phyloP scores from a whole-genome alignment of 192 early-diverging fungal species.

The Mycoemilia scoparia region DNA sequence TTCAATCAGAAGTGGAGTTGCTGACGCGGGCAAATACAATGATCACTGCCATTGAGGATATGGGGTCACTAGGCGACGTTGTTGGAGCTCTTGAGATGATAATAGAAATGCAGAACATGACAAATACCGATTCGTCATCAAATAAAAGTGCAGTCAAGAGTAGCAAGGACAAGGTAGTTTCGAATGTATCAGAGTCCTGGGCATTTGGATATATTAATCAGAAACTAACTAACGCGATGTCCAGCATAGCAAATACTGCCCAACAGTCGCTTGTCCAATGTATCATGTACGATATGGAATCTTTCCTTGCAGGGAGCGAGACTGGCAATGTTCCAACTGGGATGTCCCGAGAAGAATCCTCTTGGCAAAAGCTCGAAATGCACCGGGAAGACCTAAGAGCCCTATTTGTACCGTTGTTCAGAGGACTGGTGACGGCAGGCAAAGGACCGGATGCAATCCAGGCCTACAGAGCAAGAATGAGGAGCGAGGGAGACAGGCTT shows the following conservation, averaged over 20 bases:
- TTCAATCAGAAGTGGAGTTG: slow-evolving; percentile 50
- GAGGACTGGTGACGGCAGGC: no score
- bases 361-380: no score
- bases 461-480: no score
- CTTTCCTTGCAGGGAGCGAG: not conserved
- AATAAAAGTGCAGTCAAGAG: not conserved
- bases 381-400: no score
- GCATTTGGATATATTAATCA: slow-evolving; percentile 13
- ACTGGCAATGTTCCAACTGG: not conserved
- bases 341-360: no score
- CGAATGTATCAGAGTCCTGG: slow-evolving; percentile 7
- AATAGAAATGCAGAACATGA: slow-evolving; percentile 51
- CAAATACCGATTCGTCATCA: slow-evolving; percentile 6
- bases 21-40: slow-evolving; percentile 60
- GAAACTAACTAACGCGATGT: slow-evolving; percentile 8
- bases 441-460: no score
- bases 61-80: slow-evolving; percentile 65
- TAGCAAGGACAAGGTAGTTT: slow-evolving; percentile 3
- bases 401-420: no score
- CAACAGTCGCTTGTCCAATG: slow-evolving; percentile 23
- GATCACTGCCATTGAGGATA: slow-evolving; percentile 64
- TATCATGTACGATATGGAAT: slow-evolving; percentile 27
- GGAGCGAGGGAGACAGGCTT: no score
- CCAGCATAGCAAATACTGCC: slow-evolving; percentile 5
- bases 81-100: slow-evolving; percentile 81